Evolutionary conservation across 2,329 filamentous ascomycete species (phyloP).

Genomic region (Exserohilum turcica): DNA sequence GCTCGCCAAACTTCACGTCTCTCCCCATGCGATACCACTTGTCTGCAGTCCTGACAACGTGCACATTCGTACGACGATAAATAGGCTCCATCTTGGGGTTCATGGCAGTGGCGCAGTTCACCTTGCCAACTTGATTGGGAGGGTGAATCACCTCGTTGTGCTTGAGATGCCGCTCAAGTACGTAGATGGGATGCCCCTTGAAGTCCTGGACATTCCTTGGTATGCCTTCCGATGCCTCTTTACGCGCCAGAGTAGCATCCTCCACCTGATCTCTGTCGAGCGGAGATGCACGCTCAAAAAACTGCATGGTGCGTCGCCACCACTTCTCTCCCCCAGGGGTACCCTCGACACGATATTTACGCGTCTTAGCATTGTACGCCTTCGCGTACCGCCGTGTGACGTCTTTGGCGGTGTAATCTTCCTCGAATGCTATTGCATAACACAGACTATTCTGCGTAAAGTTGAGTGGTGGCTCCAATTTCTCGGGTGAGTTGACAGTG

Average conservation of each 20-base stretch:
- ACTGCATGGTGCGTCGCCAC: conserved; percentile 59
- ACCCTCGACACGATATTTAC: conserved; percentile 76
- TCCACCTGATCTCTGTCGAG: conserved; percentile 82
- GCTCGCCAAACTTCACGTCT: conserved; percentile 74
- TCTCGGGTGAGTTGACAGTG: conserved; percentile 74
- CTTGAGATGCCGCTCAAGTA: conserved; percentile 81
- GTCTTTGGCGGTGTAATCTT: conserved; percentile 77
- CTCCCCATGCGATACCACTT: conserved; percentile 91
- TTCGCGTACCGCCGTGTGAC: conserved; percentile 88
- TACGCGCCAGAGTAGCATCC: conserved; percentile 72
- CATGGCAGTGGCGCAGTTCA: conserved; percentile 67
- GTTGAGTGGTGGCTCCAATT: conserved; percentile 80
- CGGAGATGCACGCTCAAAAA: conserved; percentile 43
- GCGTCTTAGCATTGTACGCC: conserved; percentile 87
- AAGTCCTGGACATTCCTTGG: conserved; percentile 86
- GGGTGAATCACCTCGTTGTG: conserved; percentile 82
- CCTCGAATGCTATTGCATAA: conserved; percentile 86
- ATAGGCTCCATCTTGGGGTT: conserved; percentile 72
- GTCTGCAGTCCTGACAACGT: conserved; percentile 75
- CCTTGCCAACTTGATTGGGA: conserved; percentile 74
- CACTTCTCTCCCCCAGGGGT: conserved; percentile 61
- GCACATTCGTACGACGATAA: conserved; percentile 81
- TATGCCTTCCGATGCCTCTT: conserved; percentile 76
- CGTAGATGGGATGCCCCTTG: conserved; percentile 76
- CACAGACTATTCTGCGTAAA: conserved; percentile 77